These are phyloP conservation scores for Coix lacrymajobi DNA, from an alignment of 176 grass and related monocot species.

Conservation along the genomic window DNA sequence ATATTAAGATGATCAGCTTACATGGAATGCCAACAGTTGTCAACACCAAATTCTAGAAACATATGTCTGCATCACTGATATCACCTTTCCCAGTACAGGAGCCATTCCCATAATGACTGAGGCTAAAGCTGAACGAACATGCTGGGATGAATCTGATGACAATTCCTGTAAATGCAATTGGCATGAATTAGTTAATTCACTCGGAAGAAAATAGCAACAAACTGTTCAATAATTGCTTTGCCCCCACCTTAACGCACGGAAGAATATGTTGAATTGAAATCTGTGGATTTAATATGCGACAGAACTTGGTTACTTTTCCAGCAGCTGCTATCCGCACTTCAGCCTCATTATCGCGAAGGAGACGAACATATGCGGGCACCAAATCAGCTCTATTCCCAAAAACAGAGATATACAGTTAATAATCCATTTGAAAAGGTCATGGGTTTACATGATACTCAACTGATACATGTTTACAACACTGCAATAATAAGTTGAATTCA, in stretches of 20 bases:
- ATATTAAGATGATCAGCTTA: background rate
- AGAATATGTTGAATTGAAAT: slow-evolving; percentile 75
- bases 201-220: background rate
- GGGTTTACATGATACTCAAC: background rate
- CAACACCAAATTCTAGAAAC: background rate
- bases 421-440: background rate
- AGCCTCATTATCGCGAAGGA: slow-evolving; percentile 82
- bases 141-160: slow-evolving; percentile 80
- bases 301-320: slow-evolving; percentile 87
- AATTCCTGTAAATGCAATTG: slow-evolving; percentile 42
- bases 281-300: slow-evolving; percentile 58
- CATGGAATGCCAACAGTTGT: background rate
- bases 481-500: background rate
- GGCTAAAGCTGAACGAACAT: slow-evolving; percentile 81
- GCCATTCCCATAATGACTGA: slow-evolving; percentile 93
- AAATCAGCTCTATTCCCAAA: slow-evolving; percentile 47
- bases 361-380: slow-evolving; percentile 71
- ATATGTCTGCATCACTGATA: background rate
- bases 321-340: slow-evolving; percentile 83
- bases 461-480: background rate
- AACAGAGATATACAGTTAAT: background rate
- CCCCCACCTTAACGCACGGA: slow-evolving; percentile 64
- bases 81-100: slow-evolving; percentile 71
- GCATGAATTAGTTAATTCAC: background rate
- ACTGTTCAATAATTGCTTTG: background rate